Base-by-base conservation (phyloP, 2,329 filamentous ascomycete genomes). In the Curvularia spicifera region DNA sequence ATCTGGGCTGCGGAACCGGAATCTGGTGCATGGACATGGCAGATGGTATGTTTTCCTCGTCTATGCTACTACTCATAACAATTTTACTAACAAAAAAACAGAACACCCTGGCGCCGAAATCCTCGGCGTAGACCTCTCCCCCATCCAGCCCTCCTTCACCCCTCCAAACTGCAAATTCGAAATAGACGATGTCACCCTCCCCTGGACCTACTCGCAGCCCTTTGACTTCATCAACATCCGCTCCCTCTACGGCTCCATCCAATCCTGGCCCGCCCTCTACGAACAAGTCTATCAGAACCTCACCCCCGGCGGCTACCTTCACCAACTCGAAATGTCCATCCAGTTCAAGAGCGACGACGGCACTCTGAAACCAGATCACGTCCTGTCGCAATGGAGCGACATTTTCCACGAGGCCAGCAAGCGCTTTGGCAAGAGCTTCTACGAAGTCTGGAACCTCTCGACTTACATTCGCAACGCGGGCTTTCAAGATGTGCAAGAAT, bases 81-180 rank as follows among this genome's bases (percentile, higher is more conserved):
- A 43, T 20, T 15, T 24, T 24, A 22, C 22, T 43, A 35, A 35
- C 22, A 43, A 4, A 5, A 39, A 13, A 0, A 20, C 43, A 59
- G 57, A 71, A 18, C 65, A 68, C 50, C 65, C 64, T 24, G 44
- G 53, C 50, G 78, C 80, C 13, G 66, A 72, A 26, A 76, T 84
- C 39, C 75, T 76, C 6, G 82, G 81, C 29, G 76, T 77, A 20
- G 81, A 82, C 65, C 74, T 82, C 44, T 78, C 76, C 2, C 79
- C 81, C 26, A 82, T 81, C 42, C 81, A 83, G 60, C 81, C 80
- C 2, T 59, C 61, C 39, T 78, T 79, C 70, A 71, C 78, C 0
- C 79, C 80, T 0, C 74, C 77, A 5, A 82, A 82, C 61, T 75
- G 74, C 59, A 70, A 71, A 35, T 82, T 82, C 64, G 76, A 81